These are phyloP conservation scores for Eucalyptus marginata DNA, from an alignment of 345 rosid genomes.

Conservation along the genomic window DNA sequence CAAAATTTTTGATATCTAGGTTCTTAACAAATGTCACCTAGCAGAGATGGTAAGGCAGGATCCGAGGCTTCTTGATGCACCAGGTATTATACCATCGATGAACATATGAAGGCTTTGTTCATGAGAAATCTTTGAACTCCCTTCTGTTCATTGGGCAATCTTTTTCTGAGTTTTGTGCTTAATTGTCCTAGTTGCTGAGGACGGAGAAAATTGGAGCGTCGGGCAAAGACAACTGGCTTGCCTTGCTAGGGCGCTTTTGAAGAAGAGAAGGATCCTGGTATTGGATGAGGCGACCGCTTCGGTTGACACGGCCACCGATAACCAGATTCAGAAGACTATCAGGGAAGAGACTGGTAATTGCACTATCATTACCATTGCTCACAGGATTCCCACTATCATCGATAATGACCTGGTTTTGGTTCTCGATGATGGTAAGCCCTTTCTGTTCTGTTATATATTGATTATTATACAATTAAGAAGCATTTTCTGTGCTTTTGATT, in stretches of 20 bases:
- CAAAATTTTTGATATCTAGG: constrained; percentile 3
- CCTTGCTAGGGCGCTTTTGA: constrained; percentile 57
- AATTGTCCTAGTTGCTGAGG: constrained; percentile 43
- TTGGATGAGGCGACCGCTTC: not conserved
- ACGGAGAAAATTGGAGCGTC: constrained; percentile 87
- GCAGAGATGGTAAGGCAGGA: constrained; percentile 37
- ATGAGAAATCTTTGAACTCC: not conserved
- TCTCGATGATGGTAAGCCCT: constrained; percentile 55
- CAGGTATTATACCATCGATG: constrained; percentile 10
- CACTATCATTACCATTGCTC: constrained; percentile 77
- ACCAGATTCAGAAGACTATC: constrained; percentile 57
- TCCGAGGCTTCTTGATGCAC: constrained; percentile 37
- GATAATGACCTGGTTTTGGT: constrained; percentile 83
- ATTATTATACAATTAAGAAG: constrained; percentile 19
- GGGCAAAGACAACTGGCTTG: constrained; percentile 95
- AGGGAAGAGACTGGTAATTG: constrained; percentile 60
- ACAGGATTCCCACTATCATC: constrained; percentile 68
- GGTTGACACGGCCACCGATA: constrained; percentile 13
- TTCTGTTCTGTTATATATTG: not conserved
- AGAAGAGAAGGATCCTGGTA: not conserved
- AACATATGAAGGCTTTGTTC: not conserved
- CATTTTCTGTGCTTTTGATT: constrained; percentile 41
- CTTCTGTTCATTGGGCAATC: not conserved
- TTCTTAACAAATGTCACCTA: constrained; percentile 41
- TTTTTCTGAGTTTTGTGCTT: constrained; percentile 2